Percentiles rank a stretch among this genome's conserved stretches.
Evolutionary conservation across 257 asterid genomes (phyloP).

Genomic region (Phtheirospermum japonicum): DNA sequence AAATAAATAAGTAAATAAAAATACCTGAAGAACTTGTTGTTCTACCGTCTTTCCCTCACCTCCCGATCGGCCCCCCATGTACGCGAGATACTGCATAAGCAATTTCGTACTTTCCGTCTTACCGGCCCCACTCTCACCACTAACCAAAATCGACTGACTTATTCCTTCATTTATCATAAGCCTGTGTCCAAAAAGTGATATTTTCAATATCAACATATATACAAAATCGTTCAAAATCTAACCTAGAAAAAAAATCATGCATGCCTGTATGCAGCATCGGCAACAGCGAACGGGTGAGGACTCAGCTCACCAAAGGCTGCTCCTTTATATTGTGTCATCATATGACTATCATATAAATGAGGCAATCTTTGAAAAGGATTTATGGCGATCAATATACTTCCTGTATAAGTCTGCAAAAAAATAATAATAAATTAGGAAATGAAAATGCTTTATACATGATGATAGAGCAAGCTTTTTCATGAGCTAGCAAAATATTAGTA

Average conservation of each 20-base stretch:
- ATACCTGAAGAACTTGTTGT: constrained; percentile 79
- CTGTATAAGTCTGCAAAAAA: constrained; percentile 64
- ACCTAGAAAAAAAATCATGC: constrained; percentile 13
- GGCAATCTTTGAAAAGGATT: constrained; percentile 72
- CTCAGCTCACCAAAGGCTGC: constrained; percentile 62
- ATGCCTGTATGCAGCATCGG: constrained; percentile 86
- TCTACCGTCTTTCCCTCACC: constrained; percentile 70
- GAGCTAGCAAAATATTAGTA: neutral
- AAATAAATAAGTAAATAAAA: neutral
- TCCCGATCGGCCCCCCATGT: constrained; percentile 76
- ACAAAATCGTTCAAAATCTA: constrained; percentile 26
- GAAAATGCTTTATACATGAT: no score
- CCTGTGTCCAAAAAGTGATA: constrained; percentile 53
- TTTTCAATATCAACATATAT: constrained; percentile 45
- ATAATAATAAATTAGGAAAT: neutral
- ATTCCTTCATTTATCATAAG: constrained; percentile 71
- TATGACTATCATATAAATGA: constrained; percentile 62
- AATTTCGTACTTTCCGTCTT: constrained; percentile 78
- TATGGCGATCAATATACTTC: constrained; percentile 73
- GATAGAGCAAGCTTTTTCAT: neutral
- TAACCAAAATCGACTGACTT: constrained; percentile 74
- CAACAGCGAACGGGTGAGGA: constrained; percentile 92
- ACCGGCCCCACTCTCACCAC: constrained; percentile 92
- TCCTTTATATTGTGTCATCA: constrained; percentile 76
- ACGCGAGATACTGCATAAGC: constrained; percentile 77